Evolutionary conservation across 768 basidiomycete species (phyloP).

Genomic region (Leccinum broughii): DNA sequence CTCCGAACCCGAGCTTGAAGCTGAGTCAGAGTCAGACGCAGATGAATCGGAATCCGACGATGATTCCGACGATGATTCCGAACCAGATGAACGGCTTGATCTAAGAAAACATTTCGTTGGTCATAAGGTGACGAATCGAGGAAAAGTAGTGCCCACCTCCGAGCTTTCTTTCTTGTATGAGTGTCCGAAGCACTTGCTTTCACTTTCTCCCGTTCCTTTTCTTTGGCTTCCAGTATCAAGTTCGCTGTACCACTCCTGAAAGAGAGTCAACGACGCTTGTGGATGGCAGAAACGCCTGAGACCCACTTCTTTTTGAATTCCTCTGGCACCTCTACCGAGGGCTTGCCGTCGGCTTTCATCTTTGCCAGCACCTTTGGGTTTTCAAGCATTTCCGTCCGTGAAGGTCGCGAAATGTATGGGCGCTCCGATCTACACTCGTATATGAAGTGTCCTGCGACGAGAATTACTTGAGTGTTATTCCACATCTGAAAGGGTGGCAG

Average conservation of each 20-base stretch:
- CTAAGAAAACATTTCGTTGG: conserved; percentile 18
- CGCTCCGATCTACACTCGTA: conserved; percentile 84
- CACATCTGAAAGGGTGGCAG: conserved; percentile 1
- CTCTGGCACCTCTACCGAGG: conserved; percentile 83
- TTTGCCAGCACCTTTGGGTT: conserved; percentile 70
- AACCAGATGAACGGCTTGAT: conserved; percentile 35
- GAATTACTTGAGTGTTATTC: not conserved
- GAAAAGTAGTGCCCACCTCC: conserved; percentile 41
- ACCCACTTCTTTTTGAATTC: conserved; percentile 84
- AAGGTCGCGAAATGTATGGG: conserved; percentile 88
- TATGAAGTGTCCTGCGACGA: conserved; percentile 74
- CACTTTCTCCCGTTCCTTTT: conserved; percentile 64
- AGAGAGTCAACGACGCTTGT: conserved; percentile 5
- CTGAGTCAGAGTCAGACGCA: conserved; percentile 32
- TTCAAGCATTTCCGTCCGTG: conserved; percentile 82
- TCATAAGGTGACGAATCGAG: not conserved
- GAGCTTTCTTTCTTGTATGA: conserved; percentile 37
- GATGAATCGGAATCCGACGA: conserved; percentile 19
- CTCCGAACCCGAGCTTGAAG: conserved; percentile 44
- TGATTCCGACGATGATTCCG: conserved; percentile 14
- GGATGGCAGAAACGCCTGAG: not conserved
- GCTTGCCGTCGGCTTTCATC: conserved; percentile 67
- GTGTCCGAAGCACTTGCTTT: conserved; percentile 29
- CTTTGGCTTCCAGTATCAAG: conserved; percentile 78
- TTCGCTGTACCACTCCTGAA: conserved; percentile 78